Conservation (phyloP, 2,329 filamentous ascomycete species). For the Hansfordia pulvinata region DNA sequence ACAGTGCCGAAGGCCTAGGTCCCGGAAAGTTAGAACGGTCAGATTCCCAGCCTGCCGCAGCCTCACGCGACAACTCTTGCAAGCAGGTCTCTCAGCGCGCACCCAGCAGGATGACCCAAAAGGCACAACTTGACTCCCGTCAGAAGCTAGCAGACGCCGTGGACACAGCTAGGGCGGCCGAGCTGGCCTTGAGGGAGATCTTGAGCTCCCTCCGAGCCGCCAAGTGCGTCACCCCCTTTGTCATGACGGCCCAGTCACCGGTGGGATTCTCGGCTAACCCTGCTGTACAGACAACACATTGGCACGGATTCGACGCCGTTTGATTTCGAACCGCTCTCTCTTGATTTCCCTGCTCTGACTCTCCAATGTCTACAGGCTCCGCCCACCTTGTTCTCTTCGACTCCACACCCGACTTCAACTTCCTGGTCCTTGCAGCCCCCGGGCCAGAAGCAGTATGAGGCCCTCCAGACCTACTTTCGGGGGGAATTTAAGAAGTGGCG, state of each 20-base stretch:
- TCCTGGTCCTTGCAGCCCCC: conserved; percentile 77
- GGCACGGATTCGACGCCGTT: conserved; percentile 44
- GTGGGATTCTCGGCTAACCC: conserved; percentile 4
- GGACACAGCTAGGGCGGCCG: conserved; percentile 72
- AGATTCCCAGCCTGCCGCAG: no score
- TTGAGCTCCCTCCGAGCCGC: conserved; percentile 71
- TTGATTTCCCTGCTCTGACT: conserved; percentile 77
- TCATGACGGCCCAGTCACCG: conserved; percentile 4
- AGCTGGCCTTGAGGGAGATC: conserved; percentile 74
- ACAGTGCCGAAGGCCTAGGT: no score
- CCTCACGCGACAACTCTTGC: no score
- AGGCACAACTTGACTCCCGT: conserved; percentile 48
- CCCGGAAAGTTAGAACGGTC: no score
- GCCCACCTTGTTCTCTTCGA: conserved; percentile 68
- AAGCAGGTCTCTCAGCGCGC: no score
- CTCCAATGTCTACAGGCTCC: conserved; percentile 71
- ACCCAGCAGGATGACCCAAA: conserved; percentile 37
- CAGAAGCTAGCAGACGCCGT: conserved; percentile 53
- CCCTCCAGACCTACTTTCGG: conserved; percentile 52
- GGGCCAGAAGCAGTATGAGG: conserved; percentile 57
- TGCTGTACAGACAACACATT: conserved; percentile 32
- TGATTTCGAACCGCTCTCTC: conserved; percentile 72
- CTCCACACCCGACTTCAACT: conserved; percentile 61
- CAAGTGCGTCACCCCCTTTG: conserved; percentile 40
- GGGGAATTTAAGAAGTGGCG: conserved; percentile 57